phyloP scores from a whole-genome alignment of 345 rosid species.

The Rubroshorea leprosula region DNA sequence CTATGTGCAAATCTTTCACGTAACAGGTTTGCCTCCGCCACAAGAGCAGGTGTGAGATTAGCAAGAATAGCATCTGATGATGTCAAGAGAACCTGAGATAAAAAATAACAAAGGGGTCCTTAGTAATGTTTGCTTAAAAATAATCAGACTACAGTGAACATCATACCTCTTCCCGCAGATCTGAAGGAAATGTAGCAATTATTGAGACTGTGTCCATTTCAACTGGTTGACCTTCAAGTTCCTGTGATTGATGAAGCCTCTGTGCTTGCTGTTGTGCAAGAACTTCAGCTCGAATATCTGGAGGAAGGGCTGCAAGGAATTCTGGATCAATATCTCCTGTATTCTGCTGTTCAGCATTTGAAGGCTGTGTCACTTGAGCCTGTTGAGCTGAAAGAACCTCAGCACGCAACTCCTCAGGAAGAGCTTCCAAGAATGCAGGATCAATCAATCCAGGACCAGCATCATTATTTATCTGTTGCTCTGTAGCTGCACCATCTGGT shows the following conservation, averaged over 20 bases:
- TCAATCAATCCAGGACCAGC: constrained; percentile 75
- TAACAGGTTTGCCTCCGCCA: constrained; percentile 97
- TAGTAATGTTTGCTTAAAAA: constrained; percentile 6
- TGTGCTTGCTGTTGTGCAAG: constrained; percentile 95
- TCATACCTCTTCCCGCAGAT: constrained; percentile 88
- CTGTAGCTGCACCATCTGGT: constrained; percentile 58
- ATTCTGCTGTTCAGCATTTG: constrained; percentile 60
- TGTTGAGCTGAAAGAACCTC: constrained; percentile 95
- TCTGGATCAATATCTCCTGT: constrained; percentile 93
- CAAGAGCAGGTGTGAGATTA: constrained; percentile 94
- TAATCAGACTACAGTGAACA: constrained; percentile 6
- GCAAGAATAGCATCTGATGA: constrained; percentile 96
- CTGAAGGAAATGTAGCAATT: constrained; percentile 95
- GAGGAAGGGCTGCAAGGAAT: constrained; percentile 97
- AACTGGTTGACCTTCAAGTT: constrained; percentile 98
- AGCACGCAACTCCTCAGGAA: constrained; percentile 93
- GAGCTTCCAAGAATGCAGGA: constrained; percentile 96
- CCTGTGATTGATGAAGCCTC: constrained; percentile 84
- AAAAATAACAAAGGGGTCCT: not conserved
- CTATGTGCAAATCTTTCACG: constrained; percentile 95
- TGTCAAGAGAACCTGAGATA: constrained; percentile 74
- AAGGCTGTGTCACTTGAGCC: constrained; percentile 71
- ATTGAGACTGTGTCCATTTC: constrained; percentile 99
- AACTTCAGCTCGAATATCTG: constrained; percentile 92
- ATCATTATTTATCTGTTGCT: constrained; percentile 60